phyloP scores from a whole-genome alignment of 73 alveolate genomes.

The Tetrahymena malaccensis region DNA sequence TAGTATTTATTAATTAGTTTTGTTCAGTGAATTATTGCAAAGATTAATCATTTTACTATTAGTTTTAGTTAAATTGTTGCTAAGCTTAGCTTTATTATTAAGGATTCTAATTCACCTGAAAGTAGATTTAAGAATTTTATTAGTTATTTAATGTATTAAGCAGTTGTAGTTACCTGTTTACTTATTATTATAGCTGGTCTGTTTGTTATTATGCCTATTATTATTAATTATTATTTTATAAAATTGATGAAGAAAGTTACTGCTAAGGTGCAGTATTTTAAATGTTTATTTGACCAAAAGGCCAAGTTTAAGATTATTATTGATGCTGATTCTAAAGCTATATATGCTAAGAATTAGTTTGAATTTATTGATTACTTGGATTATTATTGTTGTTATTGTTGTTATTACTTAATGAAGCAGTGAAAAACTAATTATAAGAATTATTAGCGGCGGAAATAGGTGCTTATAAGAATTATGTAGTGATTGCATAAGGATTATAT shows the following conservation, averaged over 20 bases:
- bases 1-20: too few species aligned
- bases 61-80: not conserved
- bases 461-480: not conserved
- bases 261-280: not conserved
- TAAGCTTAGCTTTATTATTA: too few species aligned
- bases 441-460: not conserved
- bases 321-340: not conserved
- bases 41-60: not conserved
- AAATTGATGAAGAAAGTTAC: not conserved
- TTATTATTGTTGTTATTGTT: not conserved
- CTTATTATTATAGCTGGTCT: not conserved
- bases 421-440: not conserved
- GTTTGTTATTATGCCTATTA: not conserved
- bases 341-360: not conserved
- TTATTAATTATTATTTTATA: not conserved
- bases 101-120: not conserved
- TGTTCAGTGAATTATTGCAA: not conserved
- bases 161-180: not conserved
- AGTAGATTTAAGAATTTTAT: not conserved
- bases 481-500: not conserved
- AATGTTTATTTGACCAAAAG: not conserved
- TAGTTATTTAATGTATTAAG: not conserved
- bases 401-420: not conserved
- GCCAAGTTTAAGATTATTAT: not conserved
- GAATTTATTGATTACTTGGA: not conserved